Base-by-base conservation (phyloP, 257 asterid genomes). In the Solanum acaule region DNA sequence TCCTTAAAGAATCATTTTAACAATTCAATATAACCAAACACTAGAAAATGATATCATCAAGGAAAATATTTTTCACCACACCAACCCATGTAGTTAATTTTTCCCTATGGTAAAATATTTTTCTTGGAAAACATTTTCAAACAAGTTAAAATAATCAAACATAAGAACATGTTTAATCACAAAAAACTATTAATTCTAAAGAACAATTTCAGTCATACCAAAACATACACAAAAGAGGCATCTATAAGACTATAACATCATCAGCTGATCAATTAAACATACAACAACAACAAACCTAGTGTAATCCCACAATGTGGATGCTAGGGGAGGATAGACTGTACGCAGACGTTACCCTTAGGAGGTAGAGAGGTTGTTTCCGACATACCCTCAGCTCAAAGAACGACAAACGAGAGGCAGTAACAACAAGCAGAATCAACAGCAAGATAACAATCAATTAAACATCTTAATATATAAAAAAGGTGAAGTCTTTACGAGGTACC, bases 401-500 rank as follows among this genome's bases (percentile, higher is more conserved):
- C 65, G 0, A 22, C 4, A 20, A 52, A 52, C 5, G 8, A 20
- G 11, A 59, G 31, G 71, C 71, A 63, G 31, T 23, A 23, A 4
- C 71, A 63, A 63, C 71, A 63, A n/a, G 65, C 25, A 63, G 70
- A 63, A 63, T 23, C 71, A 63, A 63, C 70, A 61, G 29, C 70
- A 23, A 63, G 71, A 63, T 63, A 63, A n/a, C 6, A 25, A 73
- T 35, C 49, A 73, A 27, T 77, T n/a, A 38, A 77, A 38, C 84
- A 76, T 37, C 11, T 37, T 2, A 9, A 12, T 23, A 23, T 16
- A 14, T 52, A 44, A 44, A 81, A 67, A 44, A 27, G 13, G 67
- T 27, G 27, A 81, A 29, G 65, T 8, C 49, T 35, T 73, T 75
- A 72, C 44, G 52, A 78, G 83, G 88, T 89, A 93, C 99, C 99